Percentiles rank a stretch among this genome's conserved stretches.
Conservation (phyloP, 805 yeast species). For the Pichia sporocuriosa region DNA sequence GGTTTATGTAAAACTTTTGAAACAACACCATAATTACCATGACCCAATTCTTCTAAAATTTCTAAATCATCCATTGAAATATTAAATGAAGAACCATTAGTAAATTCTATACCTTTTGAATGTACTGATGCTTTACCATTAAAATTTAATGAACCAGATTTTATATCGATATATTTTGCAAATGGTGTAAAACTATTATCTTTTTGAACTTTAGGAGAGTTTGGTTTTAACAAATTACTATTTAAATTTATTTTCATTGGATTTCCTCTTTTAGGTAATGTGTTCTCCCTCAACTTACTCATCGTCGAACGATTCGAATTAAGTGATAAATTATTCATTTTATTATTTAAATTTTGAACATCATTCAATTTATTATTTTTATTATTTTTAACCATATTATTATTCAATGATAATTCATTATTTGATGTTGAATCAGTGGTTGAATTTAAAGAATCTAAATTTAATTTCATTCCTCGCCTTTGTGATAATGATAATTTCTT, state of each 20-base stretch:
- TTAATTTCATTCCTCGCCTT: conserved; percentile 48
- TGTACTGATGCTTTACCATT: conserved; percentile 90
- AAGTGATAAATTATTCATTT: not conserved
- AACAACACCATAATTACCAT: conserved; percentile 96
- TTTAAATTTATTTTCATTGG: conserved; percentile 11
- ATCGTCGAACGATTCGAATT: not conserved
- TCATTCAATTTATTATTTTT: conserved; percentile 4
- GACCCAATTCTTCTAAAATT: conserved; percentile 81
- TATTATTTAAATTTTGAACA: not conserved
- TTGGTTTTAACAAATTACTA: not conserved
- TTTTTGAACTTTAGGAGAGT: conserved; percentile 6
- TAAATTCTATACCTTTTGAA: conserved; percentile 86
- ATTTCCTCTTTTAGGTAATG: conserved; percentile 20
- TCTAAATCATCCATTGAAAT: conserved; percentile 81
- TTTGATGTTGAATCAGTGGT: conserved; percentile 6
- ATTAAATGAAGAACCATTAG: conserved; percentile 79
- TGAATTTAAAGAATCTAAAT: conserved; percentile 23
- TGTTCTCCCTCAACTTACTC: conserved; percentile 20
- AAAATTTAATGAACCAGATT: conserved; percentile 86
- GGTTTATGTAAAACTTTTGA: conserved; percentile 90
- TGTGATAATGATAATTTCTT: conserved; percentile 44
- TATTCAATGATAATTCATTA: not conserved
- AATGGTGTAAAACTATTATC: conserved; percentile 66
- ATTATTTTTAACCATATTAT: conserved; percentile 16
- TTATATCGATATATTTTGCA: conserved; percentile 82